These are phyloP conservation scores for Candida ovalis DNA, from an alignment of 805 yeast genomes.

Conservation along the genomic window DNA sequence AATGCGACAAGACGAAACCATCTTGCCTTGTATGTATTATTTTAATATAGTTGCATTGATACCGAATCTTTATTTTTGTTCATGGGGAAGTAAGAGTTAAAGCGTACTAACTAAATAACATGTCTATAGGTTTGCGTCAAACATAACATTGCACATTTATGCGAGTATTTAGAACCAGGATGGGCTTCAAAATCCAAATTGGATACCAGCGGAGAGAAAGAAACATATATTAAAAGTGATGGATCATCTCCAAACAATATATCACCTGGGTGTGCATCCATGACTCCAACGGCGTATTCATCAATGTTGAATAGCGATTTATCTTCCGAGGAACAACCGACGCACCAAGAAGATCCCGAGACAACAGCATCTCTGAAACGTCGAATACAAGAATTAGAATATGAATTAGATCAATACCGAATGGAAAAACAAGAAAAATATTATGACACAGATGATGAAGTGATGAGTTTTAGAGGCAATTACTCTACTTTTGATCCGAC, in stretches of 20 bases:
- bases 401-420: slow-evolving; percentile 8
- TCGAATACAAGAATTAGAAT: slow-evolving; percentile 2
- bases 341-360: not conserved
- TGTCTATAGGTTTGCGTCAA: slow-evolving; percentile 19
- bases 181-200: slow-evolving; percentile 15
- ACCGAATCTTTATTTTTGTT: too few relatives aligned
- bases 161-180: slow-evolving; percentile 23
- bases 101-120: slow-evolving; percentile 38
- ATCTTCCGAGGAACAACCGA: not conserved
- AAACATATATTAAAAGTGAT: not conserved
- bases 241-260: not conserved
- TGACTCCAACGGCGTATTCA: not conserved
- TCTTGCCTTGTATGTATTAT: slow-evolving; percentile 26
- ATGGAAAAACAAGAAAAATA: not conserved
- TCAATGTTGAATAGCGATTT: not conserved
- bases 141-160: slow-evolving; percentile 23
- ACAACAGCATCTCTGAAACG: not conserved
- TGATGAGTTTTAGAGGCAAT: slow-evolving; percentile 13
- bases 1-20: slow-evolving; percentile 42
- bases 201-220: not conserved
- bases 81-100: too few relatives aligned
- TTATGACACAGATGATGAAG: slow-evolving; percentile 8
- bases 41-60: not conserved
- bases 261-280: not conserved
- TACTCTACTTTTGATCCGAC: slow-evolving; percentile 1